These are phyloP conservation scores for Candida dajiaensis DNA, from an alignment of 805 yeast species.

Conservation along the genomic window DNA sequence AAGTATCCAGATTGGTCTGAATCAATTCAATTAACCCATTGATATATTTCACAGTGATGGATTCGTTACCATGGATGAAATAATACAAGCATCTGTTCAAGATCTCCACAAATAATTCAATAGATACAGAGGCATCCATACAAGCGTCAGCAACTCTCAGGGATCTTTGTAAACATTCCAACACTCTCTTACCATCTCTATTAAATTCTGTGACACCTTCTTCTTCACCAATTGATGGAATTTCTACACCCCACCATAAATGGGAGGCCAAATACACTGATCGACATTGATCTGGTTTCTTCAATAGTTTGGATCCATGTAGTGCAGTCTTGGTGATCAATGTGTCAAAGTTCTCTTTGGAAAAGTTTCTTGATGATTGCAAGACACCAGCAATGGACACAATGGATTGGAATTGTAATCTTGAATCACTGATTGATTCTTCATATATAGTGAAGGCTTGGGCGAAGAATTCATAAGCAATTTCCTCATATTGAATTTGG, in stretches of 20 bases:
- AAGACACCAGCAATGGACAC: conserved; percentile 44
- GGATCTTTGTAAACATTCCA: conserved; percentile 88
- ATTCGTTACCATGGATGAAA: conserved; percentile 71
- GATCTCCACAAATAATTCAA: conserved; percentile 85
- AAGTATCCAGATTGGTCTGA: conserved; percentile 44
- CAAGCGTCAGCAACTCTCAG: conserved; percentile 91
- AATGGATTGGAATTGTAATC: conserved; percentile 47
- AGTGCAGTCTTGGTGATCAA: conserved; percentile 80
- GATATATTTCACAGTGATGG: conserved; percentile 66
- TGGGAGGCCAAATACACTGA: conserved; percentile 85
- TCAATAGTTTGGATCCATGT: conserved; percentile 81
- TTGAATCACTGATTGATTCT: conserved; percentile 47
- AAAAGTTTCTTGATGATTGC: conserved; percentile 46
- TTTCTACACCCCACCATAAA: conserved; percentile 88
- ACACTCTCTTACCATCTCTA: conserved; percentile 62
- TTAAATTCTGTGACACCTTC: conserved; percentile 37
- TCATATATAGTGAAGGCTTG: conserved; percentile 86
- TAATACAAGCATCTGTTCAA: conserved; percentile 81
- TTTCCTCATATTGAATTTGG: conserved; percentile 61
- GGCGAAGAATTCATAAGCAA: conserved; percentile 81
- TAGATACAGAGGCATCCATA: conserved; percentile 68
- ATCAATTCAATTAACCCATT: conserved; percentile 85
- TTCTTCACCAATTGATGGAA: conserved; percentile 38
- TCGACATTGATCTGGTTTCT: conserved; percentile 92
- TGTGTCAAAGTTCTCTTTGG: conserved; percentile 68